phyloP scores from a whole-genome alignment of 345 rosid genomes.

The Eucalyptus pauciflora region DNA sequence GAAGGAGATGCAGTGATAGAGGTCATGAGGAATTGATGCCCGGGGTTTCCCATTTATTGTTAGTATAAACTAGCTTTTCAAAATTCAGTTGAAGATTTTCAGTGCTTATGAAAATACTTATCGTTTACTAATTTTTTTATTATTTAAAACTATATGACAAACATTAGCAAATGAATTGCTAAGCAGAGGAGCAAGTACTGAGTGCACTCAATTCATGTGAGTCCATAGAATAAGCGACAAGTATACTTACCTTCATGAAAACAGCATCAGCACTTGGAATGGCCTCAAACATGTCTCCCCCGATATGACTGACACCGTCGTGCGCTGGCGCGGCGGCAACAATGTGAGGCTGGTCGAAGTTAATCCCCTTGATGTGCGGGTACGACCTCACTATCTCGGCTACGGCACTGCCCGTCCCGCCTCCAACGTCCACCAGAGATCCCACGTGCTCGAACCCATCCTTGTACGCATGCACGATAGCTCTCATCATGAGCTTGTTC shows the following conservation, averaged over 20 bases:
- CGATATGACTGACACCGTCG: not conserved
- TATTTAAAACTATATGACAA: not conserved
- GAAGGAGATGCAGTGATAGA: not conserved
- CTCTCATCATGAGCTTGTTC: not conserved
- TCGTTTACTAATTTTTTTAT: not conserved
- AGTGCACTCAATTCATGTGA: not conserved
- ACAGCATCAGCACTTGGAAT: conserved; percentile 5
- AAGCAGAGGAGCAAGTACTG: not conserved
- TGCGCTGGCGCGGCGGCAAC: not conserved
- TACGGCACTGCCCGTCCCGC: not conserved
- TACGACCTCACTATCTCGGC: not conserved
- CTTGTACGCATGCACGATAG: not conserved
- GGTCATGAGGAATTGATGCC: not conserved
- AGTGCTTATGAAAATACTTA: not conserved
- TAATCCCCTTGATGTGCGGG: conserved; percentile 1
- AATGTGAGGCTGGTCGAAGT: conserved; percentile 11
- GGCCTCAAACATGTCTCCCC: conserved; percentile 11
- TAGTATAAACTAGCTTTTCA: too few relatives aligned
- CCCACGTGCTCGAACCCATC: not conserved
- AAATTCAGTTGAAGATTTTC: not conserved
- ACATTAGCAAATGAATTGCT: not conserved
- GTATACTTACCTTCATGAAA: not conserved
- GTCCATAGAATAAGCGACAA: not conserved
- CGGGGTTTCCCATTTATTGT: not conserved
- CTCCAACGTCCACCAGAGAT: conserved; percentile 9